phyloP scores from a whole-genome alignment of 129 eudicot genomes.

The Pseudognaphalium luteoalbum region DNA sequence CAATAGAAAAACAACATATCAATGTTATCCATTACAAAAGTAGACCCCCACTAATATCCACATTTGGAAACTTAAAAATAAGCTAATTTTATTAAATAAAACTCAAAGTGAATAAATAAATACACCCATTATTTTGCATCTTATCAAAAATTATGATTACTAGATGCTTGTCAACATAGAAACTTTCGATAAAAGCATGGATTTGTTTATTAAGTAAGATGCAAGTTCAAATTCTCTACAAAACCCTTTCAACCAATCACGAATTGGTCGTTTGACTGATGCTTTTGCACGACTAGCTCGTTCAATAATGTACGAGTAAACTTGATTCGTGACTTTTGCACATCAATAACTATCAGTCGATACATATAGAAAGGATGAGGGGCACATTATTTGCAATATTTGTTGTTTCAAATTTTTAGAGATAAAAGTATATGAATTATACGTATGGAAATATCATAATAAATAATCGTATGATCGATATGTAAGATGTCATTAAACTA shows the following conservation, averaged over 20 bases:
- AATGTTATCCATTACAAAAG: not conserved
- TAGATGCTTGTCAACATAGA: not conserved
- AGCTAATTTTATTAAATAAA: not conserved
- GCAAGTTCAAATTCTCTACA: not conserved
- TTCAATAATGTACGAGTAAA: not conserved
- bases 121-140: not conserved
- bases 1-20: conserved; percentile 3
- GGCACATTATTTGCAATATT: not conserved
- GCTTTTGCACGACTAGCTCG: not conserved
- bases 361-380: not conserved
- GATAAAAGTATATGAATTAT: not conserved
- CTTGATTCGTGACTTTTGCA: not conserved
- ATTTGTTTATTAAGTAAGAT: not conserved
- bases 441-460: not conserved
- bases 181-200: conserved; percentile 9
- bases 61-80: not conserved
- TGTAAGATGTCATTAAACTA: too few species aligned
- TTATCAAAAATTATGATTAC: not conserved
- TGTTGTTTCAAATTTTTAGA: not conserved
- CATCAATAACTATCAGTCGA: not conserved
- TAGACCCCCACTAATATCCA: not conserved
- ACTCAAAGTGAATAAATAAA: not conserved
- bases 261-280: not conserved
- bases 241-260: not conserved
- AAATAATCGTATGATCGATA: too few species aligned